Evolutionary conservation across 331 rosid species (phyloP), one percentile per base, ranked within the genome.

Genomic region (Stylosanthes scabra): DNA sequence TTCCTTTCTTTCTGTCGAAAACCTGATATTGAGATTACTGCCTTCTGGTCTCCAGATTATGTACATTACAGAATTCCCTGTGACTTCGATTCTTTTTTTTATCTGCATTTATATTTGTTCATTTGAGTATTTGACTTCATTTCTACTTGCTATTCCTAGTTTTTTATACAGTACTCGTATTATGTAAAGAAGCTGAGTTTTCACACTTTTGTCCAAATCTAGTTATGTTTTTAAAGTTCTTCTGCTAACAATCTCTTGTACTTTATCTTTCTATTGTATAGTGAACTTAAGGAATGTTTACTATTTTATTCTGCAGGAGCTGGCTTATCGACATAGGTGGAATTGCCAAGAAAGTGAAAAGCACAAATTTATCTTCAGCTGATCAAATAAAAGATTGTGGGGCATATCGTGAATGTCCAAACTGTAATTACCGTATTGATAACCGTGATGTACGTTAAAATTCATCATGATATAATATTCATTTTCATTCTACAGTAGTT

Each of bases 331-430:
- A 91, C 78, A 56, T 87, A 41, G 84, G 88, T 77, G 92, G 90
- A 66, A 75, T 94, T 73, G 99, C 99, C 14, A 94, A 67, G 82
- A 94, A 94, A 85, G 89, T 94, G 31, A 91, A 85, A 79, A 87
- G 77, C 74, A 79, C 79, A 71, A 42, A 83, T 31, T 54, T 60
- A 52, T 74, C 87, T 59, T 70, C 90, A 50, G 81, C 85, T 29
- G 80, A 72, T 77, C 93, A 82, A 51, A 80, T 87, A 65, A 88
- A 85, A 74, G 97, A 91, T 74, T 88, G 86, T 57, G 97, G 87
- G 4, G 96, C 97, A 10, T 87, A 59, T 70, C 91, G 93, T 1
- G 90, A 91, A 81, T 94, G 99, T 77, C 99, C 99, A 1, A 90
- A 74, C 42, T 94, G 99, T 81, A 70, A 63, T 40, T 70, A 52